Conservation (phyloP, 106 monocot genomes). For the Phalaenopsis aphrodite region DNA sequence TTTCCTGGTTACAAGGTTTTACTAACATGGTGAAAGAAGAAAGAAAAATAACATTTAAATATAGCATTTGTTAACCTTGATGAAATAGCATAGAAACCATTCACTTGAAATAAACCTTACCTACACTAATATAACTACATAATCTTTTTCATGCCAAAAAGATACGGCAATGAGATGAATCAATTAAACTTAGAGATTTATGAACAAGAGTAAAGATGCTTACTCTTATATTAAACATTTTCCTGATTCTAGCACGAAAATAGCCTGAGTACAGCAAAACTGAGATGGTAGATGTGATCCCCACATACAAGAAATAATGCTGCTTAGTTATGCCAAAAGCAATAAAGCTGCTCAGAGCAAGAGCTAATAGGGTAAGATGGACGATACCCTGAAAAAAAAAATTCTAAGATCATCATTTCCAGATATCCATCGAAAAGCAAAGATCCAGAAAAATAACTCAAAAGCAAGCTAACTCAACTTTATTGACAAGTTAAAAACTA, state of each 20-base stretch:
- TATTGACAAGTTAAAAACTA: too few relatives aligned
- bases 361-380: slow-evolving; percentile 37
- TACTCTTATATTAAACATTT: slow-evolving; percentile 82
- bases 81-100: neutral
- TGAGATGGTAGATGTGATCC: slow-evolving; percentile 36
- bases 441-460: too few relatives aligned
- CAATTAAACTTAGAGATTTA: neutral
- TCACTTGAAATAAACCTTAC: neutral
- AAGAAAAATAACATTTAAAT: neutral
- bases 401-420: neutral
- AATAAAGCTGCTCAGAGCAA: slow-evolving; percentile 38
- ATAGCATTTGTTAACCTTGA: neutral
- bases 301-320: slow-evolving; percentile 45
- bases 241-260: slow-evolving; percentile 62
- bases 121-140: neutral
- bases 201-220: slow-evolving; percentile 9
- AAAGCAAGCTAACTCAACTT: too few relatives aligned
- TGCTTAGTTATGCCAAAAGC: slow-evolving; percentile 48
- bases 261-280: slow-evolving; percentile 55
- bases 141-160: neutral
- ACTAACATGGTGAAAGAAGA: neutral
- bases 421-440: neutral
- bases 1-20: neutral
- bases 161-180: neutral
- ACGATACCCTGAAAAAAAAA: slow-evolving; percentile 37